phyloP scores from a whole-genome alignment of 2,329 filamentous ascomycete species.

The Aureobasidium vineae region DNA sequence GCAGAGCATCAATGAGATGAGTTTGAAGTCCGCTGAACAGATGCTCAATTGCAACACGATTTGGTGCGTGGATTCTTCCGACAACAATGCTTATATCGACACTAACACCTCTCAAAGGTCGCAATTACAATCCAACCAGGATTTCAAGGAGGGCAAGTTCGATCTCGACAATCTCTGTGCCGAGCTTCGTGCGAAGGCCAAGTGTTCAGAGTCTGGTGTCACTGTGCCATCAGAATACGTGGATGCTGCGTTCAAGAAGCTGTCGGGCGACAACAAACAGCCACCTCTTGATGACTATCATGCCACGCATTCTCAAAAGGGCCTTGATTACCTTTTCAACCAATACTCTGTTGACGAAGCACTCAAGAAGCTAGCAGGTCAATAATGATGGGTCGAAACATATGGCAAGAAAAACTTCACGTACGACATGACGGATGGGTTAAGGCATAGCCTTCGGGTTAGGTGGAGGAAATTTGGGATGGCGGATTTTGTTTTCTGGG shows the following conservation, averaged over 20 bases:
- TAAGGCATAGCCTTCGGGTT: not conserved
- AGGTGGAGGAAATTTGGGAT: not conserved
- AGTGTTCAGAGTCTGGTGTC: constrained; percentile 86
- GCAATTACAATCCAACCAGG: constrained; percentile 79
- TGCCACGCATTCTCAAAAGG: constrained; percentile 25
- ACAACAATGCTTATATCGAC: constrained; percentile 7
- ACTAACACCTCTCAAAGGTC: constrained; percentile 66
- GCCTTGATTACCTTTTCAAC: constrained; percentile 32
- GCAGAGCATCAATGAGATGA: constrained; percentile 22
- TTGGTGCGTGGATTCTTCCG: constrained; percentile 63
- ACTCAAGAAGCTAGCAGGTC: constrained; percentile 30
- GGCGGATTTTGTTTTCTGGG: constrained; percentile 12
- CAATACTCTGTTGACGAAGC: constrained; percentile 35
- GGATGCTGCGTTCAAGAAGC: constrained; percentile 57
- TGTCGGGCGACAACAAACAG: constrained; percentile 40
- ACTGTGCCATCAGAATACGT: constrained; percentile 89
- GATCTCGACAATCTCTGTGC: constrained; percentile 91
- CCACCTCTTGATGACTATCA: constrained; percentile 22
- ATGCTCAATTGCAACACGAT: constrained; percentile 86
- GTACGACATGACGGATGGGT: constrained; percentile 16
- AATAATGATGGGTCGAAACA: not conserved
- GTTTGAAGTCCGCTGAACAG: constrained; percentile 50
- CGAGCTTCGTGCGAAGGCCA: constrained; percentile 91
- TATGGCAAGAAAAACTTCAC: not conserved
- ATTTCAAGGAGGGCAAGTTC: constrained; percentile 85